Evolutionary conservation across 2,329 filamentous ascomycete species (phyloP), one percentile per base, ranked within the genome.

Genomic region (Leptographium wingfieldii): DNA sequence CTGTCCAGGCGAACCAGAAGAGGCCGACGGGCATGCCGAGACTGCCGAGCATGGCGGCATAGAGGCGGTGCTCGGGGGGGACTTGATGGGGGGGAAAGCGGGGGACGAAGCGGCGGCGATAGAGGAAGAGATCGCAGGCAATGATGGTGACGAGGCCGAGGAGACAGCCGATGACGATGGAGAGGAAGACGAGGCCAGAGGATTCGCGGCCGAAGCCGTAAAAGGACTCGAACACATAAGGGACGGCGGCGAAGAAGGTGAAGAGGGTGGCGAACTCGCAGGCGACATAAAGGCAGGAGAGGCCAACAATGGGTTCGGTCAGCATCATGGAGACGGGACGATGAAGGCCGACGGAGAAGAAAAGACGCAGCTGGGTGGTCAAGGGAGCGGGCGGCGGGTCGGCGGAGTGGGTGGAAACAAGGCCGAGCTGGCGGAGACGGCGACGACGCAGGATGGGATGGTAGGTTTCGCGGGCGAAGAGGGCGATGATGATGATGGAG

Each of bases 1-100:
- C 77, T 1, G 78, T 77, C 82, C 82, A 85, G 0, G 76, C 80
- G 63, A 83, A 83, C 80, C 82, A 83, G 65, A 84, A 84, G 11
- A 85, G 67, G 0, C 76, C 76, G 0, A 80, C 57, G 0, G 80
- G 79, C 7, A 84, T 68, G 0, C 77, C 76, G 16, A 81, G 52
- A 61, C 79, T 79, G 1, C 81, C 82, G 10, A 83, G 69, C 78
- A 85, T 83, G 19, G 81, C 80, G 1, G 77, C 75, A 61, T 82
- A 80, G 12, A 87, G 71, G 0, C 83, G 73, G 61, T 84, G 73
- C 68, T 86, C 82, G 0, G 82, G 81, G 0, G 74, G 74, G 0
- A 77, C 73, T 31, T 68, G 67, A 31, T 72, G 66, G 1, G 68
- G 68, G 0, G 72, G 71, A 51, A 69, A 70, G 2, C 65, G 68